phyloP scores from a whole-genome alignment of 345 rosid species.

The Acer yangbiense region DNA sequence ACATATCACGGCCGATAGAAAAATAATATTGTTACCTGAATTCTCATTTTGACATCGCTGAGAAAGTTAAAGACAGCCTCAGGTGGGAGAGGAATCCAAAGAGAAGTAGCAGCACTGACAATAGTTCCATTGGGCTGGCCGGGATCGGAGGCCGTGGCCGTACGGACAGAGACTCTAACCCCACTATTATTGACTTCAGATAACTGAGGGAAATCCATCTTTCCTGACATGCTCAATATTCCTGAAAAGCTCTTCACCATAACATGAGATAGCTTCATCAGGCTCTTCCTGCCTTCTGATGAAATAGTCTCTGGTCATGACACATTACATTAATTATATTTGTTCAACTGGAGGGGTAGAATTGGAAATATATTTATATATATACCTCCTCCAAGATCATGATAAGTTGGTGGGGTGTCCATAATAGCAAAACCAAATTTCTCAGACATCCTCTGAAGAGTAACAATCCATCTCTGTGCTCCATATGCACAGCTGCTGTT shows the following conservation, averaged over 20 bases:
- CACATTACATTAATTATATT: too few relatives aligned
- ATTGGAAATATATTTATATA: not conserved
- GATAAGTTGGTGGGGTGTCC: constrained; percentile 12
- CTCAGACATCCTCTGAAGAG: constrained; percentile 65
- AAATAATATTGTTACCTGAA: constrained; percentile 36
- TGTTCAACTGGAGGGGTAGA: not conserved
- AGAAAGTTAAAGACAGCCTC: constrained; percentile 47
- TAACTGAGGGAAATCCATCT: constrained; percentile 46
- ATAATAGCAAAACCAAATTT: constrained; percentile 40
- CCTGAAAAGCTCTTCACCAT: constrained; percentile 63
- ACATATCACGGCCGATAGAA: too few relatives aligned
- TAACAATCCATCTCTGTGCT: constrained; percentile 59
- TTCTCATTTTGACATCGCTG: constrained; percentile 36
- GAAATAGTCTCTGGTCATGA: constrained; percentile 24
- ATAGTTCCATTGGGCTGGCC: constrained; percentile 63
- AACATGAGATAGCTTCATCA: constrained; percentile 63
- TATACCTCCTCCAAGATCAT: constrained; percentile 43
- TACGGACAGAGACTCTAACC: constrained; percentile 53
- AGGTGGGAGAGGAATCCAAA: constrained; percentile 58
- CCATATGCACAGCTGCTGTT: constrained; percentile 46
- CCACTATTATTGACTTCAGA: constrained; percentile 50
- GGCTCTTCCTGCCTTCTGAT: constrained; percentile 41
- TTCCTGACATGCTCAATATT: constrained; percentile 51
- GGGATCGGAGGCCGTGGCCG: constrained; percentile 28
- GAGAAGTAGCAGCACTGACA: constrained; percentile 60